Evolutionary conservation across 2,329 filamentous ascomycete genomes (phyloP), one percentile per base, ranked within the genome.

Genomic region (Arthrobotrys iridis): DNA sequence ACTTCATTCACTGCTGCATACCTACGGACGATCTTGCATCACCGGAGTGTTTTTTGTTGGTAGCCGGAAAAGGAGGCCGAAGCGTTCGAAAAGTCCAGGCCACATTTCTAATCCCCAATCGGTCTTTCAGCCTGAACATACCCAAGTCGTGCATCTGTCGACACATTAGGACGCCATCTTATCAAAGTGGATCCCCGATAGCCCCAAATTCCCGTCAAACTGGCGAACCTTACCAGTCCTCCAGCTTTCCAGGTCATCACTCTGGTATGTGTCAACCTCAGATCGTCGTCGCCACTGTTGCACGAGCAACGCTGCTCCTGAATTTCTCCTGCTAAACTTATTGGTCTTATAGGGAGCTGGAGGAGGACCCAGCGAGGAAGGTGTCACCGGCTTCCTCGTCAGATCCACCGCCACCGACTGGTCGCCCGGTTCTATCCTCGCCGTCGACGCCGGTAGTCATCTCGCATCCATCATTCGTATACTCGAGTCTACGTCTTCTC

Each of bases 391-490:
- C 1, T 89, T 98, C 70, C 87, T 99, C 18, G 92, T 98, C 50
- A 90, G 94, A 50, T 94, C 94, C 3, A 86, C 90, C 7, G 87
- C 89, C 28, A 88, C 90, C 60, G 87, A 89, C 76, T 99, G 95
- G 95, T 85, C 87, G 55, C 91, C 89, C 79, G 90, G 91, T 46
- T 97, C 93, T 0, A 82, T 97, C 41, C 85, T 98, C 26, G 93
- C 94, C n/a, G 90, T 99, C 60, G 95, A 99, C 84, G 93, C 93
- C 7, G 95, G 95, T 52, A 92, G 93, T 30, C 91, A 97, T 81
- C 87, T 99, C 41, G 89, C 92, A 26, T 89, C 92, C 65, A 97
- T 99, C 67, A 88, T 88, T n/a, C 87, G 88, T 52, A 91, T 96
- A 52, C 85, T 99, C 24, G 86, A 93, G 77, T 79, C 82, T 28